Conservation (phyloP, 2,329 filamentous ascomycete species). For the Colletotrichum sublineola region DNA sequence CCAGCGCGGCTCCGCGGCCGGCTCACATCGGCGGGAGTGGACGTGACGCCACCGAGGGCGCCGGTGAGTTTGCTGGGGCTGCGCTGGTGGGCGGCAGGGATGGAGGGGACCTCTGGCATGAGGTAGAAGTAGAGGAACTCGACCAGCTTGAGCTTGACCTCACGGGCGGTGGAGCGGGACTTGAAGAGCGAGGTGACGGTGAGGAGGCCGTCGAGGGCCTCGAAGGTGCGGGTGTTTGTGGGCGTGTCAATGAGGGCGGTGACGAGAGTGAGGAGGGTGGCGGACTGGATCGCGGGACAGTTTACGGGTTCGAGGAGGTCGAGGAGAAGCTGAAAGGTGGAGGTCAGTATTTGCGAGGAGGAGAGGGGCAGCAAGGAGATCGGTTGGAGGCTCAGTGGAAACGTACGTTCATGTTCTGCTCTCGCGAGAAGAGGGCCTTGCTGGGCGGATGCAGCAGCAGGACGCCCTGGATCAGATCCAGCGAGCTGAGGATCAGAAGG, state of each 20-base stretch:
- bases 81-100: slow-evolving; percentile 70
- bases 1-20: slow-evolving; percentile 51
- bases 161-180: slow-evolving; percentile 83
- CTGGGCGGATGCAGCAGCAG: slow-evolving; percentile 92
- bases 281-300: slow-evolving; percentile 90
- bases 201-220: slow-evolving; percentile 89
- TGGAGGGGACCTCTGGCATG: slow-evolving; percentile 84
- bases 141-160: slow-evolving; percentile 95
- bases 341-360: slow-evolving; percentile 3
- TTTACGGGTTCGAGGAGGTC: slow-evolving; percentile 94
- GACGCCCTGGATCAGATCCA: slow-evolving; percentile 90
- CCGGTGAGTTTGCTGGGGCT: slow-evolving; percentile 77
- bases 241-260: slow-evolving; percentile 89
- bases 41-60: slow-evolving; percentile 61
- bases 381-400: not conserved
- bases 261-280: slow-evolving; percentile 90
- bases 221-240: slow-evolving; percentile 90
- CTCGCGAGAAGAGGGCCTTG: slow-evolving; percentile 86
- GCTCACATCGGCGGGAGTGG: slow-evolving; percentile 48
- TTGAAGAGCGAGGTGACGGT: slow-evolving; percentile 96
- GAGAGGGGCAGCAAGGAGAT: not conserved
- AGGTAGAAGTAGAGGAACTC: slow-evolving; percentile 99
- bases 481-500: slow-evolving; percentile 85
- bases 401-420: slow-evolving; percentile 92
- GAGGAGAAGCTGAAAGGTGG: slow-evolving; percentile 75